Conservation (phyloP, 192 early-diverging fungal species). For the Geranomyces michiganensis region DNA sequence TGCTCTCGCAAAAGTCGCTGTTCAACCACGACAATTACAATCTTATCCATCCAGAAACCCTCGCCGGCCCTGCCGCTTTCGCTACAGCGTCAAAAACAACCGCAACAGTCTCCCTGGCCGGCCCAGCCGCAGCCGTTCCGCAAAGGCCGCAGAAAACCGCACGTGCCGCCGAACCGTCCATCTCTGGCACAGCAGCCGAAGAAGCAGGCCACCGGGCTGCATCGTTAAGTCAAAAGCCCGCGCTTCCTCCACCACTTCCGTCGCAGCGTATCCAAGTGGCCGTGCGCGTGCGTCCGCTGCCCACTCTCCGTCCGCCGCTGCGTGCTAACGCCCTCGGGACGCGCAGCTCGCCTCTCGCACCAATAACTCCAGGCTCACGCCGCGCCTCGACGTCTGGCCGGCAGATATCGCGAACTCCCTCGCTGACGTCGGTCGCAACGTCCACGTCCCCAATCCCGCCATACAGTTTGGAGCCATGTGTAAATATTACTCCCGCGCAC, state of each 20-base stretch:
- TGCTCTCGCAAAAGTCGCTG: neutral
- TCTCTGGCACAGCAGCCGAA: neutral
- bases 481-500: neutral
- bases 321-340: neutral
- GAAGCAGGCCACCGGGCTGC: too few relatives aligned
- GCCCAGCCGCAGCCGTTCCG: neutral
- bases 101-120: too few relatives aligned
- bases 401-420: neutral
- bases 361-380: neutral
- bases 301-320: neutral
- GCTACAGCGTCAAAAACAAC: too few relatives aligned
- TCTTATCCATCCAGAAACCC: too few relatives aligned
- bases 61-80: too few relatives aligned
- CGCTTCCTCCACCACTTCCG: neutral
- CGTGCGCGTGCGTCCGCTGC: slow-evolving; percentile 23
- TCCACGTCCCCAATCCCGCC: neutral
- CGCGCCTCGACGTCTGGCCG: neutral
- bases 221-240: neutral
- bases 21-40: too few relatives aligned
- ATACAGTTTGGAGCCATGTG: slow-evolving; percentile 6
- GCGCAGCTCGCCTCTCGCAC: neutral
- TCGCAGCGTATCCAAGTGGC: slow-evolving; percentile 31
- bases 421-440: slow-evolving; percentile 5
- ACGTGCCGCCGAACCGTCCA: neutral
- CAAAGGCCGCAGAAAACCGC: neutral